Conservation (phyloP, 345 rosid genomes). For the Stellera chamaejasme region DNA sequence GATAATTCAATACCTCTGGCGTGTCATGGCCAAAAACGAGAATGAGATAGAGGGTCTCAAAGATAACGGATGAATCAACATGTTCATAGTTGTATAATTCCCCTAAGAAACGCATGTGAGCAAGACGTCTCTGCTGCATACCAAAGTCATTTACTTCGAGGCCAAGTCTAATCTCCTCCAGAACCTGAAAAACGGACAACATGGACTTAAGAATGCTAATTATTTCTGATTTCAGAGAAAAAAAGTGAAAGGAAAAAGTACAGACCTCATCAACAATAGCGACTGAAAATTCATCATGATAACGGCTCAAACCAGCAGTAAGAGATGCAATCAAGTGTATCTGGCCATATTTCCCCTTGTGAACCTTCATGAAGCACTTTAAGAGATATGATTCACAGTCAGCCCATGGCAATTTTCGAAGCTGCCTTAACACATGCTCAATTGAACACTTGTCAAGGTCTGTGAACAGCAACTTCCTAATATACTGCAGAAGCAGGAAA, state of each 20-base stretch:
- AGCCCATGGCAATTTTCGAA: slow-evolving; percentile 92
- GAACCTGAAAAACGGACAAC: slow-evolving; percentile 42
- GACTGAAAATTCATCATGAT: slow-evolving; percentile 97
- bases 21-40: slow-evolving; percentile 77
- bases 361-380: slow-evolving; percentile 97
- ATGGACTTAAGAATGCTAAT: slow-evolving; percentile 8
- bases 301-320: slow-evolving; percentile 93
- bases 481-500: slow-evolving; percentile 51
- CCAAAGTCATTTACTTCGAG: slow-evolving; percentile 92
- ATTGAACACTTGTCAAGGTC: slow-evolving; percentile 93
- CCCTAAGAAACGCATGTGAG: slow-evolving; percentile 94
- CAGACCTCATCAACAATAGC: slow-evolving; percentile 99
- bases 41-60: slow-evolving; percentile 83
- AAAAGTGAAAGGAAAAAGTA: slow-evolving; percentile 8
- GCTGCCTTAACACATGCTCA: slow-evolving; percentile 92
- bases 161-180: slow-evolving; percentile 97
- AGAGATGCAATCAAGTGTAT: slow-evolving; percentile 97
- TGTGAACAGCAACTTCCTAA: slow-evolving; percentile 79
- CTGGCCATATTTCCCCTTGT: slow-evolving; percentile 94
- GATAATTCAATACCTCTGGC: slow-evolving; percentile 51
- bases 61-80: slow-evolving; percentile 94
- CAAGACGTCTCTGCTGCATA: slow-evolving; percentile 96
- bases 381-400: slow-evolving; percentile 89
- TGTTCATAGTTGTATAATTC: slow-evolving; percentile 97
- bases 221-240: neutral